Base-by-base conservation (phyloP, 179 eudicot species). In the Carnegiea gigantea region DNA sequence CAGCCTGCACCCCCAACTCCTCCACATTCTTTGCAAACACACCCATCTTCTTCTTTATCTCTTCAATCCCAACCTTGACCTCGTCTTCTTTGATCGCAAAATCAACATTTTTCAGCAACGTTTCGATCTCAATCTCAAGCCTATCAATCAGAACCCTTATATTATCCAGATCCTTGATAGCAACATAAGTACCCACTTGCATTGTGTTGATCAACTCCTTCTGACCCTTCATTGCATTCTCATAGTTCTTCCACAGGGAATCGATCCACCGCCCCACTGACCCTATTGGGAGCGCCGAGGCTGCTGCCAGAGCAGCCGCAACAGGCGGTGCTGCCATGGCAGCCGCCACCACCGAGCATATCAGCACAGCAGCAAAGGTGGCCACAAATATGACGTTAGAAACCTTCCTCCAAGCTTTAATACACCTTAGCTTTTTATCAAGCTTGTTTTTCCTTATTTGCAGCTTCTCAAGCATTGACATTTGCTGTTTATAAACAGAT, bases 221-320 rank as follows among this genome's bases (percentile, higher is more conserved):
- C 46, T 83, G 85, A 64, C 75, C 83, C 73, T 53, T 85, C 53
- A 83, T 54, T 21, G 83, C 86, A 9, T 21, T 79, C 75, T 85
- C 90, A 17, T 51, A 81, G 46, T 87, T 87, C 46, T 80, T 85
- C 90, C 90, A 83, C 9, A 85, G 77, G 26, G 86, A 83, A 65
- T 85, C 83, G 2, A 87, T 21, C 90, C 88, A 87, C 60, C 51
- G 81, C 76, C 90, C 90, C 88, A 81, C 79, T 8, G 83, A 78
- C 40, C 90, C 90, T 18, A 85, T 26, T 1, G 90, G 88, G 75
- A 83, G 85, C 2, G 78, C 49, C 8, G 85, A 75, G 17, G 86
- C 86, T 5, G 90, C 90, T 12, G 86, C 86, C 65, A 87, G 57
- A 0, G 90, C 90, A 1, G 88, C 77, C 72, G 85, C 81, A 79